Base-by-base conservation (phyloP, 2,329 filamentous ascomycete species). In the Alternaria arbusti region DNA sequence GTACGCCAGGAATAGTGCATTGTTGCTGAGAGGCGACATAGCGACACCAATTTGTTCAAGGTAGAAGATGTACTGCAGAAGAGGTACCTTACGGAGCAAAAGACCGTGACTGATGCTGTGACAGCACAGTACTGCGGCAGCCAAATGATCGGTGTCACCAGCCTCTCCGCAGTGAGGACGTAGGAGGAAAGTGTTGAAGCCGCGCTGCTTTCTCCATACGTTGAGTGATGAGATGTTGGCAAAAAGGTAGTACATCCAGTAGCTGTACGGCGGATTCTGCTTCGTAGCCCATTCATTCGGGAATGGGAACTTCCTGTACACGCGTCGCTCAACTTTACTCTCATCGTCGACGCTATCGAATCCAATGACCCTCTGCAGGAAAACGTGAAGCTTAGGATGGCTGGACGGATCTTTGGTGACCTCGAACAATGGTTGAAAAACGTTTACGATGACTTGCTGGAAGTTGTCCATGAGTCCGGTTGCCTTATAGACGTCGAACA, bases 11-110 rank as follows among this genome's bases (percentile, higher is more conserved):
- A 99, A 99, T 30, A 99, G 83, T 0, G 96, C 96, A 73, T 99
- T 99, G 84, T 99, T 99, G 80, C 94, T 97, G 49, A 99, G 86
- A 3, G 96, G 96, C n/a, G 95, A 98, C 96, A 99, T 99, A 65
- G 96, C 96, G 67, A 99, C 96, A 61, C 96, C 96, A 66, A 99
- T 97, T 77, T 98, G 95, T 76, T 99, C 94, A 20, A 99, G 88
- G 74, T 99, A 99, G 83, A 97, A 99, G 54, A 98, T 89, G 80
- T 99, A 99, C 80, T 99, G 96, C 59, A 99, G 83, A 64, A 99
- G 83, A 3, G 96, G 96, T 3, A 98, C 94, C 78, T 99, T 99
- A 66, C 96, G 91, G 43, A 99, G 86, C 58, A 97, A 83, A 58
- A 99, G 87, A 20, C 96, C 96, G 77, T 99, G 96, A 74, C 93